These are phyloP conservation scores for Carex pumila DNA, from an alignment of 176 grass and related monocot genomes.

Conservation along the genomic window DNA sequence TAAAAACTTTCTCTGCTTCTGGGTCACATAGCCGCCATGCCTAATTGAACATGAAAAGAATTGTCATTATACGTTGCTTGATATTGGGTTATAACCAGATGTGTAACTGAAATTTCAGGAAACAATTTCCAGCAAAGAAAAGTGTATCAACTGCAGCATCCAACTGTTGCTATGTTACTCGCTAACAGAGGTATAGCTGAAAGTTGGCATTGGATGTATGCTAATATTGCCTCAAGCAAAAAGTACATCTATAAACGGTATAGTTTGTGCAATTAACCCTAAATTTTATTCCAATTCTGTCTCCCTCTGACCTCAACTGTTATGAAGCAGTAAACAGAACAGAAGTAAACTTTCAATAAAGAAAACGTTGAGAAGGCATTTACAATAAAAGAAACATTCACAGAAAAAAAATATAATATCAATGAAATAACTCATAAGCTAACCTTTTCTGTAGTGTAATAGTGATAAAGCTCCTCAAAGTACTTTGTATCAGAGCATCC, in stretches of 20 bases:
- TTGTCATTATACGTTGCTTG: neutral
- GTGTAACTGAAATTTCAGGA: neutral
- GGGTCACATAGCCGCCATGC: constrained; percentile 89
- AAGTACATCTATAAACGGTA: neutral
- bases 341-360: neutral
- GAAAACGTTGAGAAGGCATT: neutral
- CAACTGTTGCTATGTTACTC: neutral
- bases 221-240: neutral
- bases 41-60: constrained; percentile 34
- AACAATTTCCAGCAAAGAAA: neutral
- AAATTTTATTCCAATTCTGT: neutral
- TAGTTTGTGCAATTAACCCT: neutral
- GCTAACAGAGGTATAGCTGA: neutral
- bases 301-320: neutral
- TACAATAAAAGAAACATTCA: neutral
- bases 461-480: constrained; percentile 93
- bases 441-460: constrained; percentile 92
- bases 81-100: neutral
- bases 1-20: constrained; percentile 68
- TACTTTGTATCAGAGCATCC: constrained; percentile 82
- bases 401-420: neutral
- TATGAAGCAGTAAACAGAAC: neutral
- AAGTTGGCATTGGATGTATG: neutral
- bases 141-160: no score
- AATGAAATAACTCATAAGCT: neutral